phyloP scores from a whole-genome alignment of 169 alveolate species.

The Neospora caninum region DNA sequence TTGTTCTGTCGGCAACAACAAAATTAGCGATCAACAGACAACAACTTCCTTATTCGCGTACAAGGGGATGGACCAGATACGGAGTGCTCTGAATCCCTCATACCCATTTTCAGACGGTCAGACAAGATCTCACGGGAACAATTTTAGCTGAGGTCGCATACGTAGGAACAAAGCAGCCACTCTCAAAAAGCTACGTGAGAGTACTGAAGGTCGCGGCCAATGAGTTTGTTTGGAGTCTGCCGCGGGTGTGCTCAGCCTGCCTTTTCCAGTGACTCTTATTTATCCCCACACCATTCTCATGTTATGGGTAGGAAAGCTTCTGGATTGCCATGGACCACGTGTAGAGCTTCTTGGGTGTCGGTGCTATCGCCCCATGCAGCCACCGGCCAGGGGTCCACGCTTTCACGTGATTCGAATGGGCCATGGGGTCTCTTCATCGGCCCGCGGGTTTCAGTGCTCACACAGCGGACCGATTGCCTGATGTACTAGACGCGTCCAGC shows the following conservation, averaged over 20 bases:
- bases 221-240: not conserved
- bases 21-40: not conserved
- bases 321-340: constrained; percentile 40
- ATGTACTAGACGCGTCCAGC: constrained; percentile 48
- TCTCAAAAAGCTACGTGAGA: too few relatives aligned
- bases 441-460: constrained; percentile 5
- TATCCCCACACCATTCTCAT: constrained; percentile 45
- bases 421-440: constrained; percentile 50
- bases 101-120: constrained; percentile 23
- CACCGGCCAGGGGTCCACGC: constrained; percentile 50
- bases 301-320: constrained; percentile 45
- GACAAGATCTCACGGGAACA: constrained; percentile 42
- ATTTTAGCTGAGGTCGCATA: constrained; percentile 33
- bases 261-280: constrained; percentile 23
- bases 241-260: constrained; percentile 24
- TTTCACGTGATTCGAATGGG: constrained; percentile 60
- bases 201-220: too few relatives aligned
- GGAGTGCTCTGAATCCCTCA: constrained; percentile 57
- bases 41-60: not conserved
- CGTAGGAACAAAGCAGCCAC: too few relatives aligned
- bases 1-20: not conserved
- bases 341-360: constrained; percentile 41
- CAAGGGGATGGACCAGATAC: constrained; percentile 22
- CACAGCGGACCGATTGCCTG: constrained; percentile 42
- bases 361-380: constrained; percentile 49